Conservation (phyloP, 768 basidiomycete species). For the Boletus pseudo-olivaceus region DNA sequence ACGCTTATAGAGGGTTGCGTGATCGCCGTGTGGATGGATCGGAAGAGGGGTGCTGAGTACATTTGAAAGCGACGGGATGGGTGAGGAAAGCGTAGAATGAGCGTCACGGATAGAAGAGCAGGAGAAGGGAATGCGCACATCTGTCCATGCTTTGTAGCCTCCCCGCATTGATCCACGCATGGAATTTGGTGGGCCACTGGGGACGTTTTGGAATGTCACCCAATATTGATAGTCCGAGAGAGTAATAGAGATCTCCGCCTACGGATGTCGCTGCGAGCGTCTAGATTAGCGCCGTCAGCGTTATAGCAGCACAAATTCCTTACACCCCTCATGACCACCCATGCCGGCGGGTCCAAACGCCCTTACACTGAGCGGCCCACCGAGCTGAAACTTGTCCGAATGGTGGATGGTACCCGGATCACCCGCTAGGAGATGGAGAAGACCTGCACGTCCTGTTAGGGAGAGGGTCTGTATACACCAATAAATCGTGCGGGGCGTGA, state of each 20-base stretch:
- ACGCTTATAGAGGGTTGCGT: slow-evolving; percentile 62
- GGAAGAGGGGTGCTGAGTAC: slow-evolving; percentile 7
- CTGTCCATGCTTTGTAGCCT: slow-evolving; percentile 59
- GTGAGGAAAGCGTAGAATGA: neutral
- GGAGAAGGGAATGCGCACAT: slow-evolving; percentile 38
- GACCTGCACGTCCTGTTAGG: slow-evolving; percentile 65
- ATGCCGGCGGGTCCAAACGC: slow-evolving; percentile 72
- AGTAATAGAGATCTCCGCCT: slow-evolving; percentile 82
- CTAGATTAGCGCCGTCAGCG: neutral
- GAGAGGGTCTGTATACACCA: slow-evolving; percentile 61
- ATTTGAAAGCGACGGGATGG: neutral
- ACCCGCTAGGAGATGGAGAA: slow-evolving; percentile 60
- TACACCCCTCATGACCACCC: slow-evolving; percentile 75
- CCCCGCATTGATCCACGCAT: slow-evolving; percentile 80
- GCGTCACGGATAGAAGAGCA: neutral
- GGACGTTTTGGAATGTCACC: slow-evolving; percentile 67
- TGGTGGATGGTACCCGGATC: slow-evolving; percentile 45
- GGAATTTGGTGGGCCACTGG: slow-evolving; percentile 83
- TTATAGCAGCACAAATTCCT: slow-evolving; percentile 19
- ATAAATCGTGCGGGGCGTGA: neutral
- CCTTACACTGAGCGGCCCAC: slow-evolving; percentile 84
- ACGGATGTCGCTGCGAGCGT: slow-evolving; percentile 66
- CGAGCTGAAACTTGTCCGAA: slow-evolving; percentile 88
- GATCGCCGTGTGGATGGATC: slow-evolving; percentile 16
- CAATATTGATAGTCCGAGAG: slow-evolving; percentile 71